Conservation (phyloP, 2,329 filamentous ascomycete species). For the Akanthomyces uredinophilus region DNA sequence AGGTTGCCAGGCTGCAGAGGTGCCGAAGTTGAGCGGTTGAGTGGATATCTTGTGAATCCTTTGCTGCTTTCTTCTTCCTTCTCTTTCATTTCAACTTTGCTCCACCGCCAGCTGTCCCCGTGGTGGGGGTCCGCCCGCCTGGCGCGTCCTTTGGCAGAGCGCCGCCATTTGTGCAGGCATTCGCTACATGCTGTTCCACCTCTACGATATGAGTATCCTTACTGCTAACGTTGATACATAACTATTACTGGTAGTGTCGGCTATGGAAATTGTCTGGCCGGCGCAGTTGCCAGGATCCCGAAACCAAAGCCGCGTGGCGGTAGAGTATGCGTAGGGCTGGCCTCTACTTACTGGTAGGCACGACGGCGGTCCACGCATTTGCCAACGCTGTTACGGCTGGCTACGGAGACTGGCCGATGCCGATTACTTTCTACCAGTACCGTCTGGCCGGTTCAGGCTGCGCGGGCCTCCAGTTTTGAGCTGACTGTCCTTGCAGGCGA, state of each 20-base stretch:
- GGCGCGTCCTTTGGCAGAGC: background rate
- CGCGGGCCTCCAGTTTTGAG: background rate
- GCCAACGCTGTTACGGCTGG: background rate
- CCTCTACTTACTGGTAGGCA: background rate
- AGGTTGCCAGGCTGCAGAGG: background rate
- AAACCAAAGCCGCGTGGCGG: background rate
- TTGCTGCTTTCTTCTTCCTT: background rate
- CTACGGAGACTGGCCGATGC: background rate
- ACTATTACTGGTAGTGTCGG: background rate
- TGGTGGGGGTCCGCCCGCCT: background rate
- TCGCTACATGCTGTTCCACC: background rate
- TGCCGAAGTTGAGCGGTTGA: background rate
- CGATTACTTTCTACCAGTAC: background rate
- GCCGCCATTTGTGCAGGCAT: background rate
- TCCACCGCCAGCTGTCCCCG: background rate
- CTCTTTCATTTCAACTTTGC: background rate
- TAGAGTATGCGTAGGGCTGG: background rate
- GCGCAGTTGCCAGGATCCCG: background rate
- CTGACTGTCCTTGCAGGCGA: background rate
- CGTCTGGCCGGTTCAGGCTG: background rate
- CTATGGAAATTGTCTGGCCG: background rate
- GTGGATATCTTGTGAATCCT: background rate
- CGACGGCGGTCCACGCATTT: background rate
- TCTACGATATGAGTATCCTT: background rate
- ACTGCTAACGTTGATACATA: background rate